Evolutionary conservation across 768 basidiomycete genomes (phyloP).

Genomic region (Filobasidium wieringae): DNA sequence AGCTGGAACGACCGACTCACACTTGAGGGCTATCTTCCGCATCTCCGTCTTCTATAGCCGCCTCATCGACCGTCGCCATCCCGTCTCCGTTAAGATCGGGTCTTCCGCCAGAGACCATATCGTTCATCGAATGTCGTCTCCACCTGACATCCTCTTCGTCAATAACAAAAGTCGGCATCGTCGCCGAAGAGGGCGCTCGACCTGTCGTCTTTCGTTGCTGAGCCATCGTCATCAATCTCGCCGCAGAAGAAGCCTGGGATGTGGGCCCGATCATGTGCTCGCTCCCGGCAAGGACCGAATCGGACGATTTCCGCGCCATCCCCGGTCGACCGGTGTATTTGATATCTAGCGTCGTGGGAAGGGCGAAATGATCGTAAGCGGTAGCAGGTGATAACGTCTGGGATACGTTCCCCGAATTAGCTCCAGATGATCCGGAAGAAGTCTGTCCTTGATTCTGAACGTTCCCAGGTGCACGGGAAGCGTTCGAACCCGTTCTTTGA

Average conservation of each 20-base stretch:
- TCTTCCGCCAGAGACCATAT: neutral
- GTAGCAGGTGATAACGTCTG: neutral
- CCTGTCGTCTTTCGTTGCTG: constrained; percentile 3
- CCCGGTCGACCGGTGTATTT: neutral
- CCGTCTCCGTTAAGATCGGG: neutral
- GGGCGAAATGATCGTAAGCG: neutral
- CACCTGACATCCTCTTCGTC: neutral
- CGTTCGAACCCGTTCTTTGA: neutral
- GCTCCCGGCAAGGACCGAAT: neutral
- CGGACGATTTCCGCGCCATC: neutral
- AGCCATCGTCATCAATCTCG: constrained; percentile 15
- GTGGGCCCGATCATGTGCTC: constrained; percentile 1
- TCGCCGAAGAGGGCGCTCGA: neutral
- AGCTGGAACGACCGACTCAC: neutral
- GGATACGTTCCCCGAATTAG: neutral
- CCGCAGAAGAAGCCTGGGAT: constrained; percentile 9
- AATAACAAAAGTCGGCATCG: neutral
- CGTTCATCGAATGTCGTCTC: constrained; percentile 1
- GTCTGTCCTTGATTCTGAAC: neutral
- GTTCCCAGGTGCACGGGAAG: neutral
- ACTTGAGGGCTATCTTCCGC: neutral
- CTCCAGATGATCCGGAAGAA: neutral
- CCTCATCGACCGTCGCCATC: constrained; percentile 4
- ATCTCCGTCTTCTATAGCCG: neutral
- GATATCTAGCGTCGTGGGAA: neutral